A percentile compares a stretch with the other conserved stretches of the same genome.
Conservation (phyloP, 345 rosid species). For the Eucalyptus camaldulensis region DNA sequence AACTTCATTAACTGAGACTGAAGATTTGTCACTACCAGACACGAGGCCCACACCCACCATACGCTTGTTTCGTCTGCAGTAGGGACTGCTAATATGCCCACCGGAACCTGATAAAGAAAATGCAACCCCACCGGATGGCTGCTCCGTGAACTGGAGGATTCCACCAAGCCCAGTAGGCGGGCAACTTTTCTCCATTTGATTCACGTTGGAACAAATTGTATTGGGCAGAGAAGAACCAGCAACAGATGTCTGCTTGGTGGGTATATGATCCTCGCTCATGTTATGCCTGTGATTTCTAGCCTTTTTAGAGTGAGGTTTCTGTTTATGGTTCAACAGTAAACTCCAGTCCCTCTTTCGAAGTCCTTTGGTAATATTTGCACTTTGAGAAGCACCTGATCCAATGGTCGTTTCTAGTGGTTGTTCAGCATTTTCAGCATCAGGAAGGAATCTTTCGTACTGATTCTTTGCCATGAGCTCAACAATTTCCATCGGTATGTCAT, state of each 20-base stretch:
- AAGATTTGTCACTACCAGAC: background rate
- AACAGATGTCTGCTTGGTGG: background rate
- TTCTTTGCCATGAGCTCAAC: constrained; percentile 80
- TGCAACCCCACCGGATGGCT: background rate
- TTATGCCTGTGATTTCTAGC: background rate
- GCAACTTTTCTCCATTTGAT: background rate
- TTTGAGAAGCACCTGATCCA: background rate
- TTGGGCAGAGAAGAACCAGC: background rate
- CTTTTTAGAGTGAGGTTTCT: background rate
- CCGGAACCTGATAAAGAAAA: background rate
- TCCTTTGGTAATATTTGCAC: background rate
- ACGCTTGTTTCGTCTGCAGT: background rate
- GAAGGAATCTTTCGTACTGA: constrained; percentile 71
- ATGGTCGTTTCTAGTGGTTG: background rate
- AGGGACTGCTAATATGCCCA: background rate
- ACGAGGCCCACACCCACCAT: background rate
- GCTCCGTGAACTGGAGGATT: background rate
- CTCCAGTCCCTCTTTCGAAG: background rate
- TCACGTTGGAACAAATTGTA: background rate
- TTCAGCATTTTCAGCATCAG: constrained; percentile 30
- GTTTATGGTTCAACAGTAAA: background rate
- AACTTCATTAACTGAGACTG: constrained; percentile 10
- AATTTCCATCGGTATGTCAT: constrained; percentile 83
- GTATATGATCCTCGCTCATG: background rate
- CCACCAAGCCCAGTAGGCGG: background rate